Base-by-base conservation (phyloP, 257 asterid species). In the Gardenia jasminoides region DNA sequence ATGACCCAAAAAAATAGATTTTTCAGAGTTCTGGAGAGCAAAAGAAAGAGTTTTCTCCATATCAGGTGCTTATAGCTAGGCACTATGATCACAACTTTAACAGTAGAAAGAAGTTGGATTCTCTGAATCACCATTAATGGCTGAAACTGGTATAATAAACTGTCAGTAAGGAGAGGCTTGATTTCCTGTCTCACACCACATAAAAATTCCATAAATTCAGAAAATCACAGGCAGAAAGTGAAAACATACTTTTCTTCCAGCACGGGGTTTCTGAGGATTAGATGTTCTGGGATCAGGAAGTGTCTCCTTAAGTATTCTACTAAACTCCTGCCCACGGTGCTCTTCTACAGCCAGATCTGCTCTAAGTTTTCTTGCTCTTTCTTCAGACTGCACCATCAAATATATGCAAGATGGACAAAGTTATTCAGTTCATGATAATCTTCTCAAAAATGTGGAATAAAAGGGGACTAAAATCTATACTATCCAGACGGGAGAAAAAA, bases 311-410 rank as follows among this genome's bases (percentile, higher is more conserved):
- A 94, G 91, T 76, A 92, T 86, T 86, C 91, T 91, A 84, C 85
- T 88, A 79, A 94, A 84, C 85, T 92, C 97, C 83, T 83, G 88
- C 56, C 92, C 93, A 78, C 88, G 94, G 30, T 89, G 93, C 87
- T 92, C 97, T 86, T 94, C 98, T 77, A 84, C 70, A 76, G 94
- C 94, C 78, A 94, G 92, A 87, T 94, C 97, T 62, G 90, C 90
- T 80, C 92, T 78, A 78, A 94, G 96, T 88, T 89, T 87, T 84
- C 94, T 89, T 56, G 94, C 93, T 81, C 97, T 90, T 79, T 91
- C 97, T 92, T 90, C 93, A 61, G 97, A 91, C 97, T 94, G 89
- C 88, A 84, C 67, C 81, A 76, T 80, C 68, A 68, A 76, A 70
- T 39, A 80, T 71, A 58, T 72, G 76, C 65, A 43, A 77, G 79